Conservation (phyloP, 495 filamentous ascomycete genomes). For the Podospora didyma region DNA sequence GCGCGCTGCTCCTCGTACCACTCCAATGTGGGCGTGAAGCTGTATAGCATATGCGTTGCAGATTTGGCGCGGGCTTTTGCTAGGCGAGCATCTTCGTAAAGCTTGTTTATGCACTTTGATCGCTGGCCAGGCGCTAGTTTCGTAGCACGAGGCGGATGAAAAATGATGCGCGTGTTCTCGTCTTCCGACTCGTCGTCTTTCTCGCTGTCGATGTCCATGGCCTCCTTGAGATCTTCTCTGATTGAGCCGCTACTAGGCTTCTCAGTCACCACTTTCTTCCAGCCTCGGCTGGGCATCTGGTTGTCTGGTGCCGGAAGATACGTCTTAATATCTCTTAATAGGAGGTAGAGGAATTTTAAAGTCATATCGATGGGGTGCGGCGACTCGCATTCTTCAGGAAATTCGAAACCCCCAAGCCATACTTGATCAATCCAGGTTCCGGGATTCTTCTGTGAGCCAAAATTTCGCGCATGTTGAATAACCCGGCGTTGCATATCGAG, state of each 20-base stretch:
- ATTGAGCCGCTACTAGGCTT: neutral
- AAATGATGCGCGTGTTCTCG: slow-evolving; percentile 34
- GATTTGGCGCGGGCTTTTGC: slow-evolving; percentile 12
- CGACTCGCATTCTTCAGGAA: slow-evolving; percentile 10
- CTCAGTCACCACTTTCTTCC: slow-evolving; percentile 8
- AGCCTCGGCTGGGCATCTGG: slow-evolving; percentile 20
- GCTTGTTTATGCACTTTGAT: slow-evolving; percentile 34
- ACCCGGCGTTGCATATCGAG: slow-evolving; percentile 37
- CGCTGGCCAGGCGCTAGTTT: slow-evolving; percentile 8
- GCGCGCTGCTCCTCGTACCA: slow-evolving; percentile 41
- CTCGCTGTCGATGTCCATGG: slow-evolving; percentile 18
- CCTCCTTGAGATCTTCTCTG: neutral
- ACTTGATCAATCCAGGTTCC: slow-evolving; percentile 28
- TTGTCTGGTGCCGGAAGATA: slow-evolving; percentile 27
- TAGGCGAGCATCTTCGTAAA: slow-evolving; percentile 33
- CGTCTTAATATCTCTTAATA: slow-evolving; percentile 19
- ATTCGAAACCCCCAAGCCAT: slow-evolving; percentile 35
- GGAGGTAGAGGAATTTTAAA: slow-evolving; percentile 15
- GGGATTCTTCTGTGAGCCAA: slow-evolving; percentile 18
- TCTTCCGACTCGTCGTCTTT: slow-evolving; percentile 8
- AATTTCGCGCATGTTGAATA: slow-evolving; percentile 26
- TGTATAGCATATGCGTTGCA: slow-evolving; percentile 27
- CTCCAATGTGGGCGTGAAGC: slow-evolving; percentile 34
- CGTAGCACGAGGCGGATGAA: slow-evolving; percentile 36
- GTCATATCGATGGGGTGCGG: slow-evolving; percentile 21